phyloP scores from a whole-genome alignment of 148 eudicot genomes.

The Simmondsia chinensis region DNA sequence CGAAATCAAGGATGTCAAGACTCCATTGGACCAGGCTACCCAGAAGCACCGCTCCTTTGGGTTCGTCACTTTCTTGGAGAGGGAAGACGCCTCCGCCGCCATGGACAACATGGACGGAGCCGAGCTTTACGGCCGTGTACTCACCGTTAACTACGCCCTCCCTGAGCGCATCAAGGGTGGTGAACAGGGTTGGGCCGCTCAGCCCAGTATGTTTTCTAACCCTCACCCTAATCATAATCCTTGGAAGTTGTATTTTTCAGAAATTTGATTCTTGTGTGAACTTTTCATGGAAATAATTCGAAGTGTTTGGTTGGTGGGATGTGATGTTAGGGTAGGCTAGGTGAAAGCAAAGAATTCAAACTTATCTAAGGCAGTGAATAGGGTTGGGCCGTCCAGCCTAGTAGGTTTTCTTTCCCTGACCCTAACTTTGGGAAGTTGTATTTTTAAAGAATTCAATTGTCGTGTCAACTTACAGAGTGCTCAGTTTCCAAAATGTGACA shows the following conservation, averaged over 20 bases:
- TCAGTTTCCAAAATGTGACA: too few species aligned
- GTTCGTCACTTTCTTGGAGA: slow-evolving; percentile 81
- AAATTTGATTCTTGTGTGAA: too few species aligned
- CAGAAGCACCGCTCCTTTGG: slow-evolving; percentile 96
- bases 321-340: too few species aligned
- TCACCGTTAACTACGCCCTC: slow-evolving; percentile 88
- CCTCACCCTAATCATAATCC: slow-evolving; percentile 1
- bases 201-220: slow-evolving; percentile 55
- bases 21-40: slow-evolving; percentile 86
- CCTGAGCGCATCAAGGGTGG: slow-evolving; percentile 97
- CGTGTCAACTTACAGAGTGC: too few species aligned
- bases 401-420: slow-evolving; percentile 29
- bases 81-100: slow-evolving; percentile 91
- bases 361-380: slow-evolving; percentile 91
- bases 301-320: too few species aligned
- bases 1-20: slow-evolving; percentile 92
- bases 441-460: too few species aligned
- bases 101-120: slow-evolving; percentile 99
- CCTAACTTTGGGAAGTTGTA: not conserved
- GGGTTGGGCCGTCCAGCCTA: slow-evolving; percentile 99
- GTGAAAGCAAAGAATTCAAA: too few species aligned
- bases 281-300: too few species aligned
- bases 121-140: slow-evolving; percentile 88
- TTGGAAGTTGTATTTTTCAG: too few species aligned
- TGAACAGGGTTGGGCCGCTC: slow-evolving; percentile 98